Conservation (phyloP, 805 yeast species). For the Priceomyces fermenticarens region DNA sequence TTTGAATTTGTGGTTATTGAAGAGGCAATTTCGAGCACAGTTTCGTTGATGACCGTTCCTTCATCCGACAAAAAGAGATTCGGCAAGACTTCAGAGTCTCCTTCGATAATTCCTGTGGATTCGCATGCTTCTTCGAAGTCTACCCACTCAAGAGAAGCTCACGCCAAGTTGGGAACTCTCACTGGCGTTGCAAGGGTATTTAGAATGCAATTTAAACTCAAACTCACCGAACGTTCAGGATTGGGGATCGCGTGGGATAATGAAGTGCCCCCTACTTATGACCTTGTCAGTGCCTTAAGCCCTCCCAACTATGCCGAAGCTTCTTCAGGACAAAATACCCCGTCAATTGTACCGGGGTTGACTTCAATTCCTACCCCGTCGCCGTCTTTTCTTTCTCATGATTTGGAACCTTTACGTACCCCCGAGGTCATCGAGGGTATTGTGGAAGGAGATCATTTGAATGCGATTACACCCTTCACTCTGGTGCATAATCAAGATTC, state of each 20-base stretch:
- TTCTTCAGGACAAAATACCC: conserved; percentile 15
- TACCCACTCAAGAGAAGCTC: conserved; percentile 11
- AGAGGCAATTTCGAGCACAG: conserved; percentile 51
- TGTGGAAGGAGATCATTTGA: conserved; percentile 14
- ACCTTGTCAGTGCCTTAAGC: conserved; percentile 73
- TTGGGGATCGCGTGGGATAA: conserved; percentile 98
- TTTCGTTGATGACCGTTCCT: too few relatives aligned
- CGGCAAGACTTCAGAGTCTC: conserved; percentile 1
- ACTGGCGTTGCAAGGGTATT: conserved; percentile 95
- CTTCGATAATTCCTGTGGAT: conserved; percentile 22
- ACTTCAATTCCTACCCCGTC: background rate
- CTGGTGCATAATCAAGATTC: too few relatives aligned
- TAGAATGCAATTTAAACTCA: conserved; percentile 89
- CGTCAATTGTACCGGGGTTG: conserved; percentile 17
- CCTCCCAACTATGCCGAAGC: conserved; percentile 72
- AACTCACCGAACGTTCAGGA: conserved; percentile 86
- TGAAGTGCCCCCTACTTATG: conserved; percentile 97
- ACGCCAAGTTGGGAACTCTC: conserved; percentile 55
- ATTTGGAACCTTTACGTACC: conserved; percentile 12
- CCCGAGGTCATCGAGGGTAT: conserved; percentile 43
- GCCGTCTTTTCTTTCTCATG: conserved; percentile 1
- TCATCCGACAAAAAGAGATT: conserved; percentile 8
- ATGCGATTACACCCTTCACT: too few relatives aligned
- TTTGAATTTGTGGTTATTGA: conserved; percentile 95
- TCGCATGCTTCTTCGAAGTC: conserved; percentile 18